These are phyloP conservation scores for Eucalyptus albens DNA, from an alignment of 345 rosid species.

Conservation along the genomic window DNA sequence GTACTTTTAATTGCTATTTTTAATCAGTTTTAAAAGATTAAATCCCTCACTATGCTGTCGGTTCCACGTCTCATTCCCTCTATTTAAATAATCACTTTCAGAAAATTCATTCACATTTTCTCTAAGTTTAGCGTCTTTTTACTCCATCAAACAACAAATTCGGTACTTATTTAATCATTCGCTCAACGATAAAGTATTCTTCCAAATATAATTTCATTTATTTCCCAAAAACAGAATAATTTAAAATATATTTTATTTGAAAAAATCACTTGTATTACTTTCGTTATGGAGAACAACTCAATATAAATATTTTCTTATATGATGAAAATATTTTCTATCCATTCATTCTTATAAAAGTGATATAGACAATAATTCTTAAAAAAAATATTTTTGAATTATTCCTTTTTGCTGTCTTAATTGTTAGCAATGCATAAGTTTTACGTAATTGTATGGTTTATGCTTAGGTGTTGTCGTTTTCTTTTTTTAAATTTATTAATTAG, in stretches of 20 bases:
- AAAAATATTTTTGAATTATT: background rate
- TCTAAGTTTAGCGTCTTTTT: background rate
- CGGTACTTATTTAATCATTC: background rate
- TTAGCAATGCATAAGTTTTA: background rate
- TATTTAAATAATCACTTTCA: background rate
- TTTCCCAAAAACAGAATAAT: accelerated
- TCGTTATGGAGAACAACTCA: no score
- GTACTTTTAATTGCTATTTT: background rate
- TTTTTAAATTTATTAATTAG: background rate
- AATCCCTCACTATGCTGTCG: background rate
- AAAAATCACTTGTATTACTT: no score
- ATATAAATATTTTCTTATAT: no score
- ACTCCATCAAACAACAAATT: background rate
- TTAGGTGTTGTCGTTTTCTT: background rate
- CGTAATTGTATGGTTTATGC: background rate
- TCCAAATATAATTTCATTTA: background rate
- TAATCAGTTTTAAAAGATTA: background rate
- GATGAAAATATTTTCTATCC: no score
- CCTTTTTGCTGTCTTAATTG: background rate
- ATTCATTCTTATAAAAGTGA: no score
- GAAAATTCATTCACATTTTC: background rate
- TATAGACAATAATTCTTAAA: no score
- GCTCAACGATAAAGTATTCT: accelerated
- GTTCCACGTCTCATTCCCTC: background rate
- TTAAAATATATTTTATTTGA: no score